Base-by-base conservation (phyloP, 805 yeast species). In the Cyberlindnera petersonii region DNA sequence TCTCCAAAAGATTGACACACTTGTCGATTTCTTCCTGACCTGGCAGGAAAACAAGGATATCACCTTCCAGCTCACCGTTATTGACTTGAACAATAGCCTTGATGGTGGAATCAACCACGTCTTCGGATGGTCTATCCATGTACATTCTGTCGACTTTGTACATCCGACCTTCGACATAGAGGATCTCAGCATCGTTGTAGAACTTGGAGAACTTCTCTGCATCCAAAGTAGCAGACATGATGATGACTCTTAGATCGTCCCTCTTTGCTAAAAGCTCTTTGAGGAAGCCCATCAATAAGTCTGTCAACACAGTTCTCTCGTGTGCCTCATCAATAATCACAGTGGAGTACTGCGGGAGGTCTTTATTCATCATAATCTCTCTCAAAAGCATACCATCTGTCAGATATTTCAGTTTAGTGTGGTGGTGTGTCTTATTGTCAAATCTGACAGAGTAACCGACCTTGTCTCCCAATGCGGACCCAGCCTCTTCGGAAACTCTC, bases 21-120 rank as follows among this genome's bases (percentile, higher is more conserved):
- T 82, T 82, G 58, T 93, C 98, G 59, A 93, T 93, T 56, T 93
- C 98, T 56, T 93, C 98, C 60, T 93, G 98, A 46, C 98, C 98
- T 0, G 98, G 89, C 39, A 93, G 64, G 56, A 93, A 93, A 39
- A 91, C 91, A 21, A 93, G 63, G n/a, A 93, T 75, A 59, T 93
- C 98, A 32, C 99, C 98, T 23, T 74, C 74, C 24, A 55, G 35
- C 57, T 93, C 96, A 7, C 83, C 68, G 49, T 72, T 69, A 56
- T 93, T 89, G 11, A 89, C 68, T 56, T 88, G 96, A 3, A 85
- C 73, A 10, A 86, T 78, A 2, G 89, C 67, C 48, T 82, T 75
- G 10, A 86, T 76, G 54, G 82, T 69, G 2, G 86, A 74, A 53
- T 88, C 97, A 2, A 89, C 89, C 10, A 88, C 69, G 60, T 89